Evolutionary conservation across 169 alveolate species (phyloP).

Genomic region (Eimeria falciformis): DNA sequence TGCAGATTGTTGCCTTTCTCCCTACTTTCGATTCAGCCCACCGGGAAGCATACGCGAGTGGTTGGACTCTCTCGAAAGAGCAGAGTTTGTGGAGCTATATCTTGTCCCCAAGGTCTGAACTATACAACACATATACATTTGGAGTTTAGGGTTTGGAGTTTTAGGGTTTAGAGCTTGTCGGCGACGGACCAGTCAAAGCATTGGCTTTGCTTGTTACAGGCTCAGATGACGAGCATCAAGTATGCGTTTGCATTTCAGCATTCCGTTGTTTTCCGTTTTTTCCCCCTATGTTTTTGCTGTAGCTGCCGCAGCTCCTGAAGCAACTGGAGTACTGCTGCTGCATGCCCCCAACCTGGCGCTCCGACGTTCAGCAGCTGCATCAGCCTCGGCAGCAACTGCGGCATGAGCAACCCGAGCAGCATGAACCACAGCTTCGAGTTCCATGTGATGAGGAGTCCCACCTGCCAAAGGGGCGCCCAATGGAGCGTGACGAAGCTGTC

Average conservation of each 20-base stretch:
- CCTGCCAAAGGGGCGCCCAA: neutral
- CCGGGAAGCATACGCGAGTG: neutral
- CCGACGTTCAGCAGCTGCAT: neutral
- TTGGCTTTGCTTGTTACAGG: too few species aligned
- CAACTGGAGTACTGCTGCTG: neutral
- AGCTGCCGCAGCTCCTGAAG: conserved; percentile 7
- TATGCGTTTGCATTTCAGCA: too few species aligned
- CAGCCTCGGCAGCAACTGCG: neutral
- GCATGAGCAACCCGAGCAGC: neutral
- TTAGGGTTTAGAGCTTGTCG: too few species aligned
- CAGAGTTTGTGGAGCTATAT: neutral
- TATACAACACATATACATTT: too few species aligned
- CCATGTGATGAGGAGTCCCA: neutral
- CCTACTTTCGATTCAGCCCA: neutral
- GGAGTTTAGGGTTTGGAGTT: too few species aligned
- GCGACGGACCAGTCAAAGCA: too few species aligned
- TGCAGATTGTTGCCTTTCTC: neutral
- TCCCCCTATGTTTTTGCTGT: neutral
- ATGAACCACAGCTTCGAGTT: neutral
- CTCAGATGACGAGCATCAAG: too few species aligned
- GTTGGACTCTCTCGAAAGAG: neutral
- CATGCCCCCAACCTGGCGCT: neutral
- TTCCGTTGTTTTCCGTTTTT: too few species aligned
- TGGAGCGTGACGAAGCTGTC: neutral
- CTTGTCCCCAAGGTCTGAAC: neutral